phyloP scores from a whole-genome alignment of 768 basidiomycete species.

The Symmetrospora coprosmae region DNA sequence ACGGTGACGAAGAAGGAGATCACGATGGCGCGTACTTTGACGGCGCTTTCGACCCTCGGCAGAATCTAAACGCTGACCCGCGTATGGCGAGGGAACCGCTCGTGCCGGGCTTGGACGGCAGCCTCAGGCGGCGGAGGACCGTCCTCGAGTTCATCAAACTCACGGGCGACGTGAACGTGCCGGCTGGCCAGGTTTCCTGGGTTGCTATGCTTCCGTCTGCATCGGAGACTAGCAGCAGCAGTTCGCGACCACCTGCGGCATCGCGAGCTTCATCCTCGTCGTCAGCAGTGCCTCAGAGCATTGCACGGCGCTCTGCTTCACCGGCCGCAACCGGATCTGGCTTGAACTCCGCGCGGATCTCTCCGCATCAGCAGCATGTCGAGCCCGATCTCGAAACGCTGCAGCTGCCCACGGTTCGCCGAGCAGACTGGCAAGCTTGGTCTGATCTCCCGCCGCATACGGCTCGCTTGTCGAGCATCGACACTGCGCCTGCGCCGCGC shows the following conservation, averaged over 20 bases:
- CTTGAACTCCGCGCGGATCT: too few species aligned
- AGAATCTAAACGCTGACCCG: conserved; percentile 6
- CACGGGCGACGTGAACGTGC: conserved; percentile 22
- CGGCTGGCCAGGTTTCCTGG: conserved; percentile 20
- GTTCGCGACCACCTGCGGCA: too few species aligned
- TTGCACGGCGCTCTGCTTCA: too few species aligned
- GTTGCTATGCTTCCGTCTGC: conserved; percentile 6
- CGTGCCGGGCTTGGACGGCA: neutral
- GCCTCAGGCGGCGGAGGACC: neutral
- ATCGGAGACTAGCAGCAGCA: too few species aligned
- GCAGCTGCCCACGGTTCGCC: neutral
- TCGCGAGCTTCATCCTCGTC: too few species aligned
- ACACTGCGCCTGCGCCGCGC: conserved; percentile 3
- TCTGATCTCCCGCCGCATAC: conserved; percentile 9
- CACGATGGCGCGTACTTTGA: too few species aligned
- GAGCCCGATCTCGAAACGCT: neutral
- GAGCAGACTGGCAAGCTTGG: conserved; percentile 18
- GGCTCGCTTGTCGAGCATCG: neutral
- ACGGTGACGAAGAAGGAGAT: neutral
- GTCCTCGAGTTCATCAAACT: conserved; percentile 17
- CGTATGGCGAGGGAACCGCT: conserved; percentile 1
- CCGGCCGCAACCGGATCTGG: too few species aligned
- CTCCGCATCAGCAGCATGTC: too few species aligned
- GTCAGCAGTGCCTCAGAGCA: too few species aligned
- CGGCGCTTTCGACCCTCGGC: too few species aligned